Percentiles rank a stretch among this genome's conserved stretches.
These are phyloP conservation scores for Naematelia aurantialba DNA, from an alignment of 768 basidiomycete genomes.

Conservation along the genomic window DNA sequence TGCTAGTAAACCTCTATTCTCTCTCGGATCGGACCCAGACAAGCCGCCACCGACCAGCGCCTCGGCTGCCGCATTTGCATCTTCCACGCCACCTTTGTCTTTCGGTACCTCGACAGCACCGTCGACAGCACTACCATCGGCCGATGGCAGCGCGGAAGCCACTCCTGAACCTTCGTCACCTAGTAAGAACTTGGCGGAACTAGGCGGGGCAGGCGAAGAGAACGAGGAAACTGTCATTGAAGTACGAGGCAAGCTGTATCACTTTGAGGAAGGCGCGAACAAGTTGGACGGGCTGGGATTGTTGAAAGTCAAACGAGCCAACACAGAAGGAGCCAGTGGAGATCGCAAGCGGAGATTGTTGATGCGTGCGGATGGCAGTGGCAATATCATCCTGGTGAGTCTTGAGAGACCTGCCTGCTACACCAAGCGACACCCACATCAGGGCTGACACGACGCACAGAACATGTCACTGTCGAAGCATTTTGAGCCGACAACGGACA, in stretches of 20 bases:
- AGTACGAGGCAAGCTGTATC: conserved; percentile 29
- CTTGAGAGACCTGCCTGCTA: neutral
- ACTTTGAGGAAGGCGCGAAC: conserved; percentile 21
- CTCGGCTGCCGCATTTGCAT: neutral
- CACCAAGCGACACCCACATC: neutral
- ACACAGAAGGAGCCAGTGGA: conserved; percentile 11
- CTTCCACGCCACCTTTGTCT: conserved; percentile 8
- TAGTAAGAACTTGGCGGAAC: conserved; percentile 34
- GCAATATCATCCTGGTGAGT: conserved; percentile 36
- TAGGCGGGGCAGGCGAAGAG: conserved; percentile 38
- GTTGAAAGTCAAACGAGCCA: conserved; percentile 32
- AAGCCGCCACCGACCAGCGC: neutral
- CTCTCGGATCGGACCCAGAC: neutral
- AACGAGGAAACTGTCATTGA: conserved; percentile 40
- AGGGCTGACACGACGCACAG: conserved; percentile 11
- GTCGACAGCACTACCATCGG: conserved; percentile 4
- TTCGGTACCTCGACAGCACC: conserved; percentile 7
- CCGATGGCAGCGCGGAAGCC: conserved; percentile 4
- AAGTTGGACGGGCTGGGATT: conserved; percentile 24
- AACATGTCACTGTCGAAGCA: conserved; percentile 30
- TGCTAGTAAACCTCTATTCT: neutral
- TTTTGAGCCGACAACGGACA: conserved; percentile 27
- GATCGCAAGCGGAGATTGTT: conserved; percentile 34
- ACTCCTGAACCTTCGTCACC: conserved; percentile 11
- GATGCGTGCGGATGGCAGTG: conserved; percentile 35